Evolutionary conservation across 2,329 filamentous ascomycete species (phyloP), one percentile per base, ranked within the genome.

Genomic region (Mycocentrospora acerina): DNA sequence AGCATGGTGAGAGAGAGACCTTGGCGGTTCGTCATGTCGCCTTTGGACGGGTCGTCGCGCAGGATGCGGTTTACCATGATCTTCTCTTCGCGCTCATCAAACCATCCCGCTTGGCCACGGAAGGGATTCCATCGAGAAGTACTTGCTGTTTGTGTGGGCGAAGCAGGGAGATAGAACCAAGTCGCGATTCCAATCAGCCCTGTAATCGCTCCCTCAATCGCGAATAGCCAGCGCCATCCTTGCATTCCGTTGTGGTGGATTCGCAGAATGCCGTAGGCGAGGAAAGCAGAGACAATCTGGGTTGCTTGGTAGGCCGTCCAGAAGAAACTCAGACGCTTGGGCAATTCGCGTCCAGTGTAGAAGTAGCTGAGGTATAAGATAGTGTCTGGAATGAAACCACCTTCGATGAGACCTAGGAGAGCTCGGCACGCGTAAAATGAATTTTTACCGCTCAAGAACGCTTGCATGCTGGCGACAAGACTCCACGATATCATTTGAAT

Each of bases 361-460:
- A 85, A 90, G 63, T 90, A 90, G 3, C 80, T 83, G 4, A 88
- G 71, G 64, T 84, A 89, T 0, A 86, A 69, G 11, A 86, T 77
- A 15, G 80, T 79, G 42, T 82, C 80, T 0, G 80, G 79, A 33
- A 84, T 83, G 46, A 84, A 84, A 0, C 71, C 71, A 7, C 65
- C 72, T 46, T 71, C 71, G 18, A 75, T 66, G 12, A 72, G 46
- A 1, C 72, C 71, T 0, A 75, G 54, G 0, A 76, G 54, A 4
- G 65, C 67, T n/a, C 73, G 60, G 13, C 61, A 67, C 9, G 68
- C 66, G 35, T 62, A 73, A 40, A 75, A 75, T 1, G 67, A 69
- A 1, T 60, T 60, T 18, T 66, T 69, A 1, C 72, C 77, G n/a
- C 40, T 59, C 2, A 94, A 73, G 4, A 90, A 71, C 1, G 86